These are phyloP conservation scores for Pythium periplocum DNA, from an alignment of 352 stramenopile species.

Conservation along the genomic window DNA sequence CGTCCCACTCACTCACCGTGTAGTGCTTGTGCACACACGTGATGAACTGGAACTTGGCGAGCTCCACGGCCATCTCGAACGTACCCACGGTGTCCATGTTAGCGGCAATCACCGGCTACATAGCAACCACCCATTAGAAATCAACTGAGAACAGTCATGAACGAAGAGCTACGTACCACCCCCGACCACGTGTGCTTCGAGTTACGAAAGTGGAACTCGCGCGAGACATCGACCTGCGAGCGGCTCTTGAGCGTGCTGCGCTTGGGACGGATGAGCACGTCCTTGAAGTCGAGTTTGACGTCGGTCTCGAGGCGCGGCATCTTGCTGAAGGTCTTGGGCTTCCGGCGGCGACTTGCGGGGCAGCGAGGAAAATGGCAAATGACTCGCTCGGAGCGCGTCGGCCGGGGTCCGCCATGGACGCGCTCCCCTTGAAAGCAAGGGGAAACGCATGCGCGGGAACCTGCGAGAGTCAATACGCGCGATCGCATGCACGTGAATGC, in stretches of 20 bases:
- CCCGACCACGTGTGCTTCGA: slow-evolving; percentile 70
- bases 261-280: slow-evolving; percentile 93
- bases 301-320: slow-evolving; percentile 90
- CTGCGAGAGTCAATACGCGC: too few relatives aligned
- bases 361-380: slow-evolving; percentile 23
- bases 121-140: background rate
- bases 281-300: slow-evolving; percentile 91
- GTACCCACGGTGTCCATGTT: slow-evolving; percentile 93
- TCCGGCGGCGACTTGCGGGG: slow-evolving; percentile 10
- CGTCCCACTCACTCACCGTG: slow-evolving; percentile 54
- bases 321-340: slow-evolving; percentile 2
- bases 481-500: too few relatives aligned
- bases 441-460: too few relatives aligned
- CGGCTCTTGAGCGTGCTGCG: slow-evolving; percentile 87
- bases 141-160: slow-evolving; percentile 1
- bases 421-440: too few relatives aligned
- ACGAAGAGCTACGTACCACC: slow-evolving; percentile 35
- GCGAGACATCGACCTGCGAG: slow-evolving; percentile 72
- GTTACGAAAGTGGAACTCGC: slow-evolving; percentile 72
- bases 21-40: slow-evolving; percentile 92
- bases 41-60: slow-evolving; percentile 80
- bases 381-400: background rate
- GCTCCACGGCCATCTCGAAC: slow-evolving; percentile 83
- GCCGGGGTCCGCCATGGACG: too few relatives aligned
- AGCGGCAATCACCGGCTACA: slow-evolving; percentile 80